Evolutionary conservation across 352 stramenopile species (phyloP), one percentile per base, ranked within the genome.

Genomic region (Globisporangium cederbergense): DNA sequence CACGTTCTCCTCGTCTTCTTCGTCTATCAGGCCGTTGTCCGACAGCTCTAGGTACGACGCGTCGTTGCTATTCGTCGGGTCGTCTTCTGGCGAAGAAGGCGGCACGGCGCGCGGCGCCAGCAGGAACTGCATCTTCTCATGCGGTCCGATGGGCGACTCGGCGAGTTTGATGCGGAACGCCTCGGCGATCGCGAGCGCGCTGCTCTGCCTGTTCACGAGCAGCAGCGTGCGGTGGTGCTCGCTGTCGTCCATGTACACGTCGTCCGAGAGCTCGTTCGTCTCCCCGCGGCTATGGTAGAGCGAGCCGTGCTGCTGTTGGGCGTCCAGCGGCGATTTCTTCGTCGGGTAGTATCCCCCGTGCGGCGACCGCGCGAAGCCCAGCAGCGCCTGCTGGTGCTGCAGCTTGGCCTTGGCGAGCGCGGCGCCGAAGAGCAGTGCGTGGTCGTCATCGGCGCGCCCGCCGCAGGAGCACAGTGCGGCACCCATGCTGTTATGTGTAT

Each of bases 151-250:
- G 42, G 81, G 79, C 42, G 78, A 78, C 68, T 91, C 83, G 34
- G 84, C 78, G 28, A 91, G 71, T 51, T 91, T 91, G 52, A 76
- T 69, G 7, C 77, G 75, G 66, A 91, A 89, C 32, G 83, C 83
- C 60, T 91, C 78, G 4, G 79, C 79, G 54, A 82, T 87, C 28
- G 76, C 80, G 34, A 74, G 77, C 16, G 78, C 83, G 55, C 62
- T 85, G n/a, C 65, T 68, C 28, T 73, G 68, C 36, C 68, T 68
- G 60, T 54, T 60, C 62, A 59, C 62, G 49, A 68, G 62, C 51
- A 57, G 63, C 43, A 62, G 51, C 45, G 61, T 52, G 42, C 53
- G 61, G 53, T 67, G 61, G 30, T 63, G 62, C 67, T 51, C 22
- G 43, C 45, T 30, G 46, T 74, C 72, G 43, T 70, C 65, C 2